Conservation (phyloP, 106 monocot species). For the Acorus calamus region DNA sequence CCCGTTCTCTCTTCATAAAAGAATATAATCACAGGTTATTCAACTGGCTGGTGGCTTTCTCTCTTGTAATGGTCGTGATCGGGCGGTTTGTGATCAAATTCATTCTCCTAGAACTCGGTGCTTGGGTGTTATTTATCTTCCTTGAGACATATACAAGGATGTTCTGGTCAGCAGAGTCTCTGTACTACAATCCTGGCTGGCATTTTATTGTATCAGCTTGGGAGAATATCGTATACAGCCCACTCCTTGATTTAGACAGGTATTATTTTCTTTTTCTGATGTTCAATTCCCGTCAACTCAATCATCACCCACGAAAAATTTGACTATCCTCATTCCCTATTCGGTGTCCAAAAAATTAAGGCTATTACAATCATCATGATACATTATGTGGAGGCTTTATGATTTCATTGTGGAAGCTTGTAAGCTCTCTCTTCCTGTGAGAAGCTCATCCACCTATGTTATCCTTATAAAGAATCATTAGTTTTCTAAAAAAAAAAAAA, state of each 20-base stretch:
- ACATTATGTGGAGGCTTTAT: no score
- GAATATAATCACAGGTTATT: slow-evolving; percentile 88
- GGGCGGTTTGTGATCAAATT: slow-evolving; percentile 90
- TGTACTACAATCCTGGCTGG: slow-evolving; percentile 92
- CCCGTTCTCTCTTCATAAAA: slow-evolving; percentile 75
- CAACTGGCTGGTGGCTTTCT: slow-evolving; percentile 96
- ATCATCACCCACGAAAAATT: no score
- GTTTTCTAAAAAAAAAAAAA: no score
- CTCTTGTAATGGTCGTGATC: slow-evolving; percentile 77
- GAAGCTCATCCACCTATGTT: no score
- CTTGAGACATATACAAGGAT: slow-evolving; percentile 93
- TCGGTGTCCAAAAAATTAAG: no score
- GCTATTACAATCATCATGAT: no score
- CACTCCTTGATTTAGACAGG: slow-evolving; percentile 92
- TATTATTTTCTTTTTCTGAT: slow-evolving; percentile 5
- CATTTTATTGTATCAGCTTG: slow-evolving; percentile 74
- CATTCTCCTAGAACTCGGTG: slow-evolving; percentile 75
- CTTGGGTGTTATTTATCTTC: slow-evolving; percentile 95
- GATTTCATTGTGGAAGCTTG: no score
- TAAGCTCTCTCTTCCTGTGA: no score
- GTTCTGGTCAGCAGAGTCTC: slow-evolving; percentile 94
- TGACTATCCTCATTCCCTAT: no score
- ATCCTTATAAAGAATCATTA: no score
- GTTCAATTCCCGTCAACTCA: not conserved
- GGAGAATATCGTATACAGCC: slow-evolving; percentile 91